Evolutionary conservation across 148 eudicot genomes (phyloP), one percentile per base, ranked within the genome.

Genomic region (Fagopyrum tataricum): DNA sequence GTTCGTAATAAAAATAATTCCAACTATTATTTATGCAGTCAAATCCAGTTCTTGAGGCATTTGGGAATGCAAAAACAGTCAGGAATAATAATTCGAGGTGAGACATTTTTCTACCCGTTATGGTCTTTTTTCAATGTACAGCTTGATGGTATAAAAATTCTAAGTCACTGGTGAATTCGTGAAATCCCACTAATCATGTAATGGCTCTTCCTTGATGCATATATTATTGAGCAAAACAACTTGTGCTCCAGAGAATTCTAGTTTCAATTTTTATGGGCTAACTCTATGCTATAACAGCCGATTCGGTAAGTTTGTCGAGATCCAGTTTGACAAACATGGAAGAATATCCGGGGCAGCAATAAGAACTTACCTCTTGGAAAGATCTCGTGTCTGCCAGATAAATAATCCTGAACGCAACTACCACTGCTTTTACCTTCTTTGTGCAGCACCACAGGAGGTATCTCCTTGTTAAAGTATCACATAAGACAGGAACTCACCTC

Each of bases 261-360:
- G 10, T 58, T 23, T 58, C 31, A 8, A 58, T 58, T 13, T 62
- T 37, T 64, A 6, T 39, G n/a, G 5, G n/a, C 44, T 64, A 64
- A 64, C 69, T 14, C 78, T 67, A 55, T 73, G 39, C 17, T 80
- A 51, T 59, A 84, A 86, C 92, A 96, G 99, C 49, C 99, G 99
- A 76, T 96, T 96, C 51, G 99, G 99, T 76, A 96, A 96, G 86
- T 96, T 96, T 74, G 97, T 92, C 72, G 99, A 96, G 87, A 92
- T 96, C 77, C 99, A 96, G 71, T 96, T 96, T 79, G 97, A 96
- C 84, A 92, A 92, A 82, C 93, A 88, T 73, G 99, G 99, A 74
- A 88, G 96, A 87, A 96, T 96, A 85, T 96, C 99, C 55, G 99
- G 99, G 81, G 99, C 99, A 51, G 97, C 99, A 69, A 89, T 96